These are phyloP conservation scores for Volvox reticuliferus DNA, from an alignment of 139 green algal genomes.

Conservation along the genomic window DNA sequence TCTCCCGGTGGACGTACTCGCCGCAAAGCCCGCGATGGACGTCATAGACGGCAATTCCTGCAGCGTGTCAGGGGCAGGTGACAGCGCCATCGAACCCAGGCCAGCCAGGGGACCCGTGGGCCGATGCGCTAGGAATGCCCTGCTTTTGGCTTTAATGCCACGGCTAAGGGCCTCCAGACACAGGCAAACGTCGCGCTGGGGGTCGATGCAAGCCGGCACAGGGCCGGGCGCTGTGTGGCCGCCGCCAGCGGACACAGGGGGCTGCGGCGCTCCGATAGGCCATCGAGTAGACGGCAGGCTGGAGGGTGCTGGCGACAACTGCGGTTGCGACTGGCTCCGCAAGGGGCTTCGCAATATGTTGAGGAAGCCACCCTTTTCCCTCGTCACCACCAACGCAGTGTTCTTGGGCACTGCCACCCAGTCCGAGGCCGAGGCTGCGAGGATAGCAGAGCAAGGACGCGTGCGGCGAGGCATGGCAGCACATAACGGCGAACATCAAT, in stretches of 20 bases:
- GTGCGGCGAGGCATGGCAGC: too few species aligned
- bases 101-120: background rate
- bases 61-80: background rate
- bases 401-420: slow-evolving; percentile 93
- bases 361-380: slow-evolving; percentile 86
- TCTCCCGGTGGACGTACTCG: background rate
- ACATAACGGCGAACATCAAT: too few species aligned
- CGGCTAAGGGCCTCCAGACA: slow-evolving; percentile 80
- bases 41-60: slow-evolving; percentile 21
- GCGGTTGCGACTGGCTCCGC: background rate
- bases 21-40: background rate
- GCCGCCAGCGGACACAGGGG: background rate
- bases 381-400: slow-evolving; percentile 82
- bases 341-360: slow-evolving; percentile 79
- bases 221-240: background rate
- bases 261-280: background rate
- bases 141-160: slow-evolving; percentile 61
- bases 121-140: slow-evolving; percentile 50
- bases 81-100: background rate
- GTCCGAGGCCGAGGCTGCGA: slow-evolving; percentile 73
- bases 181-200: slow-evolving; percentile 52
- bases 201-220: background rate
- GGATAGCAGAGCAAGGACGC: background rate
- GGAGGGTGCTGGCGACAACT: background rate
- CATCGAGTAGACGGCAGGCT: too few species aligned